Percentiles rank a stretch among this genome's conserved stretches.
Conservation (phyloP, 2,329 filamentous ascomycete genomes). For the Diplodia corticola region DNA sequence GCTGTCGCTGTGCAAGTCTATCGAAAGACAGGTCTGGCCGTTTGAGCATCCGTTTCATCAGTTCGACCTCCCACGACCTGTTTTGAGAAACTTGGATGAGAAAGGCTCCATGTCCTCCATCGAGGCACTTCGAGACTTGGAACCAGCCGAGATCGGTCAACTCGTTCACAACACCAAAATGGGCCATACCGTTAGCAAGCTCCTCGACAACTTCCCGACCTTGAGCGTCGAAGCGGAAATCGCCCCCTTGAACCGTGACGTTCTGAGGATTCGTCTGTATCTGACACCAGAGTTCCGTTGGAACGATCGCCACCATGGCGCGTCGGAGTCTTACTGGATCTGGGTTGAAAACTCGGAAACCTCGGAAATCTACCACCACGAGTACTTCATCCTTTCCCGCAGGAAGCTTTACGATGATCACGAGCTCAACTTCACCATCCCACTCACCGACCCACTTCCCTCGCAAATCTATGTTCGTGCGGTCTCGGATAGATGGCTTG, state of each 20-base stretch:
- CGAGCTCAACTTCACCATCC: conserved; percentile 96
- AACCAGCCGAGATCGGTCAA: conserved; percentile 81
- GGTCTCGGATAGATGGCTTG: conserved; percentile 93
- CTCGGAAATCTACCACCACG: conserved; percentile 95
- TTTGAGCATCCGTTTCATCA: conserved; percentile 94
- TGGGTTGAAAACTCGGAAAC: conserved; percentile 99
- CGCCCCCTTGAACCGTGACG: conserved; percentile 90
- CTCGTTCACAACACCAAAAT: conserved; percentile 89
- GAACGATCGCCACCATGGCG: conserved; percentile 92
- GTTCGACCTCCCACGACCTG: conserved; percentile 82
- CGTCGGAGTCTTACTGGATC: conserved; percentile 94
- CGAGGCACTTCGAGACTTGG: conserved; percentile 89
- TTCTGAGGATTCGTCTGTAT: conserved; percentile 84
- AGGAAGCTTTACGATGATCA: conserved; percentile 94
- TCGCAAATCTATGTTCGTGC: conserved; percentile 95
- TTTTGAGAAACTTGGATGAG: conserved; percentile 82
- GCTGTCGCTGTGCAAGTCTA: conserved; percentile 90
- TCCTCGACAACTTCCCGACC: conserved; percentile 90
- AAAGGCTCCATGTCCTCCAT: conserved; percentile 73
- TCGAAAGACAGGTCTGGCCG: conserved; percentile 93
- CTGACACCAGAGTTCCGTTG: conserved; percentile 88
- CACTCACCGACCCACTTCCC: conserved; percentile 86
- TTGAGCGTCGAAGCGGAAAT: conserved; percentile 90
- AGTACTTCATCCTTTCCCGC: conserved; percentile 90
- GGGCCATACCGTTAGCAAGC: conserved; percentile 75